Evolutionary conservation across 371 early-diverging fungal genomes (phyloP), one percentile per base, ranked within the genome.

Genomic region (Mucor racemosus): DNA sequence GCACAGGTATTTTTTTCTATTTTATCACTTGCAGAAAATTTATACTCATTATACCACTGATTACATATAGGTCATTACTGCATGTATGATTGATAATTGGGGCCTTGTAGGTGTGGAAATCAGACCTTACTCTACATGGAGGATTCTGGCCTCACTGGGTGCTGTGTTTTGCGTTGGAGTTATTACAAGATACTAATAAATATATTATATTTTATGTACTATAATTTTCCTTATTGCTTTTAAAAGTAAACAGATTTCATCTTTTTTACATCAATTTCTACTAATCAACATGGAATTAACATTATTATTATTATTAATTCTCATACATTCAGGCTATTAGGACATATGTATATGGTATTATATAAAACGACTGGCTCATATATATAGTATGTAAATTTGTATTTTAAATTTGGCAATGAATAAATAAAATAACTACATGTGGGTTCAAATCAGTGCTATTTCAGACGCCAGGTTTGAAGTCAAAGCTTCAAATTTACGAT

Each of bases 11-110:
- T 3, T 8, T 7, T 0, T 34, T 14, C n/a, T 17, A 33, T 34
- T n/a, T 34, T 14, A 9, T 13, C 31, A 4, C 21, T 53, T 19
- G 53, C 31, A 53, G 26, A 53, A 19, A 19, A 19, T 10, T 53
- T 7, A 5, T 21, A 31, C 26, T 13, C 21, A 26, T 26, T 3
- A 26, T 26, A 26, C 26, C 14, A 26, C 53, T 9, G 7, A 60
- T 7, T 42, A 26, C 15, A 39, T 35, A 5, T 58, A 77, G 70
- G 64, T 75, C 6, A 73, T 80, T 15, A 73, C 72, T 54, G 80
- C 84, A n/a, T 83, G 84, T 64, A 35, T 85, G 17, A 77, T 84
- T 44, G 82, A 85, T 67, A 67, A 82, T 54, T 85, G 79, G 67
- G 71, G 73, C 7, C 35, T 84, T 38, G 70, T 82, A 26, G 86